These are phyloP conservation scores for Citrus hindsii DNA, from an alignment of 345 rosid species.

Conservation along the genomic window DNA sequence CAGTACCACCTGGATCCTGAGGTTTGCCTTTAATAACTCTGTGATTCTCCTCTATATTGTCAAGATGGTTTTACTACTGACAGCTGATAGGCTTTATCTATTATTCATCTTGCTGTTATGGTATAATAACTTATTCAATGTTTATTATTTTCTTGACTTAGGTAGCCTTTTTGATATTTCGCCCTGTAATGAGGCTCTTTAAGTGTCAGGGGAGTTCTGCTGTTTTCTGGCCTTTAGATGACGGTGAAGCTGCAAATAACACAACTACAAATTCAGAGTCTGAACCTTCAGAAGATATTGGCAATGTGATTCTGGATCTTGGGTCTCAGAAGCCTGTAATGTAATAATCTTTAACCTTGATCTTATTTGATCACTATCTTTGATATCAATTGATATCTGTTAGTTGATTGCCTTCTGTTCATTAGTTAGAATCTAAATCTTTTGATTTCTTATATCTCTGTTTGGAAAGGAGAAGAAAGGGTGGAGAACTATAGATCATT, in stretches of 20 bases:
- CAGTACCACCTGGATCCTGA: conserved; percentile 94
- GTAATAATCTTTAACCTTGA: conserved; percentile 35
- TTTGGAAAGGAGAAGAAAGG: neutral
- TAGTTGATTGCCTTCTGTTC: conserved; percentile 13
- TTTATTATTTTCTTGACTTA: conserved; percentile 27
- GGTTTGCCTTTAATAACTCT: conserved; percentile 40
- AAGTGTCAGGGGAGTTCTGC: conserved; percentile 64
- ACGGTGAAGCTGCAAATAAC: conserved; percentile 36
- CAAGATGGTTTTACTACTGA: neutral
- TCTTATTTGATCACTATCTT: neutral
- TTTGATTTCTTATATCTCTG: neutral
- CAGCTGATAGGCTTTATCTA: neutral
- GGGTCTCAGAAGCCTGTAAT: conserved; percentile 53
- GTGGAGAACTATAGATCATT: neutral
- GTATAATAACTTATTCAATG: neutral
- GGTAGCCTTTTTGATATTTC: conserved; percentile 96
- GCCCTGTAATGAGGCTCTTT: conserved; percentile 96
- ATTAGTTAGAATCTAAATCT: conserved; percentile 1
- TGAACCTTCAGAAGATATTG: conserved; percentile 37
- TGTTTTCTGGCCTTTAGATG: conserved; percentile 87
- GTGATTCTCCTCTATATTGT: neutral
- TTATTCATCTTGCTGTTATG: neutral
- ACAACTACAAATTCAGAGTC: conserved; percentile 33
- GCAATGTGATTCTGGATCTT: conserved; percentile 58
- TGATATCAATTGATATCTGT: conserved; percentile 4